Evolutionary conservation across 2,329 filamentous ascomycete species (phyloP).

Genomic region (Furcasterigmium sp.): DNA sequence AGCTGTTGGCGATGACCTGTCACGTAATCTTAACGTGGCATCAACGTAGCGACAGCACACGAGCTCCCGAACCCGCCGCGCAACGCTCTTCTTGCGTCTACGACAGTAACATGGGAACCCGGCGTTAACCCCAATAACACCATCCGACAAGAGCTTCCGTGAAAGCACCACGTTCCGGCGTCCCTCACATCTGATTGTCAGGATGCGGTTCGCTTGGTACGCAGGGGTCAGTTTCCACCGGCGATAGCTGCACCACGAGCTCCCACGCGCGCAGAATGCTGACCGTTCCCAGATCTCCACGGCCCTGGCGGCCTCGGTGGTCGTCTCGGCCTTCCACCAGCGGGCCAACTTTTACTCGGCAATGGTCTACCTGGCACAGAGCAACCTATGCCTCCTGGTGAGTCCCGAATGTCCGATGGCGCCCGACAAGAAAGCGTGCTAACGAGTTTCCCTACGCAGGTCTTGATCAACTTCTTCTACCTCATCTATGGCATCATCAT

Average conservation of each 20-base stretch:
- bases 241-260: constrained; percentile 1
- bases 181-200: constrained; percentile 24
- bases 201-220: constrained; percentile 57
- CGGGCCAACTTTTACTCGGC: constrained; percentile 98
- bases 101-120: constrained; percentile 29
- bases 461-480: constrained; percentile 85
- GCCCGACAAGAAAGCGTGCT: not conserved
- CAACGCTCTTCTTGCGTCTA: constrained; percentile 6
- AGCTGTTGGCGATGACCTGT: no score
- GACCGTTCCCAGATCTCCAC: constrained; percentile 61
- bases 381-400: constrained; percentile 91
- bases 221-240: constrained; percentile 46
- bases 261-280: constrained; percentile 6
- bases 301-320: constrained; percentile 75
- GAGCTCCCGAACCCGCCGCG: constrained; percentile 8
- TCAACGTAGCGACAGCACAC: constrained; percentile 14
- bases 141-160: not conserved
- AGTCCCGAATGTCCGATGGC: constrained; percentile 18
- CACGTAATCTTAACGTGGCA: constrained; percentile 22
- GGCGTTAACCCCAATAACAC: constrained; percentile 13
- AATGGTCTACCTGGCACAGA: constrained; percentile 93
- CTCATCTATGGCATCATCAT: constrained; percentile 75
- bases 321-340: constrained; percentile 89
- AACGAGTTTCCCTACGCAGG: constrained; percentile 40
- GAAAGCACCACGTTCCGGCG: constrained; percentile 3